These are phyloP conservation scores for Inga leiocalycina DNA, from an alignment of 306 rosid species.

Conservation along the genomic window DNA sequence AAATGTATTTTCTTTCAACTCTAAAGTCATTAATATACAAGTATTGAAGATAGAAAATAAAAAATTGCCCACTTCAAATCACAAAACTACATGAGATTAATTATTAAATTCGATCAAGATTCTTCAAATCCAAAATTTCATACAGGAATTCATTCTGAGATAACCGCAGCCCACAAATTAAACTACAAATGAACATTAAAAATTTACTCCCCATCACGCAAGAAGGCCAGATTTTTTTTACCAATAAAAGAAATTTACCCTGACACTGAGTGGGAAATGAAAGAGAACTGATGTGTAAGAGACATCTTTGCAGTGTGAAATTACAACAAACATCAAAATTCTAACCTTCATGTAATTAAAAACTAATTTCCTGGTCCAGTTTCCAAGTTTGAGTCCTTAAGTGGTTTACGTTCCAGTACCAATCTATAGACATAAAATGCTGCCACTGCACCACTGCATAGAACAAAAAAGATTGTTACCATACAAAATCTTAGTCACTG, in stretches of 20 bases:
- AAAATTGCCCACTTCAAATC: constrained; percentile 24
- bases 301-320: background rate
- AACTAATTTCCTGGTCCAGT: constrained; percentile 48
- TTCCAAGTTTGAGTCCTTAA: constrained; percentile 49
- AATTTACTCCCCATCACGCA: background rate
- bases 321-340: constrained; percentile 19
- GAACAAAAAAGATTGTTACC: constrained; percentile 29
- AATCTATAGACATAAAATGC: constrained; percentile 72
- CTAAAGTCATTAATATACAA: background rate
- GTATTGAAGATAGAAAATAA: background rate
- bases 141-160: constrained; percentile 18
- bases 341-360: constrained; percentile 45
- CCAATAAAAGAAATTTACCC: background rate
- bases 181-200: constrained; percentile 33
- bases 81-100: constrained; percentile 24
- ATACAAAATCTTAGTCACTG: constrained; percentile 5
- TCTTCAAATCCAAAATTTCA: constrained; percentile 28
- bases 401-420: constrained; percentile 44
- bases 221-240: background rate
- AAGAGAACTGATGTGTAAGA: constrained; percentile 10
- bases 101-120: constrained; percentile 8
- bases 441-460: constrained; percentile 74
- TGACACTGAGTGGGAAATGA: constrained; percentile 12
- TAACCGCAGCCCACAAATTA: background rate
- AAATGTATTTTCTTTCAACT: background rate